Conservation (phyloP, 2,329 filamentous ascomycete species). For the Leptographium flavum region DNA sequence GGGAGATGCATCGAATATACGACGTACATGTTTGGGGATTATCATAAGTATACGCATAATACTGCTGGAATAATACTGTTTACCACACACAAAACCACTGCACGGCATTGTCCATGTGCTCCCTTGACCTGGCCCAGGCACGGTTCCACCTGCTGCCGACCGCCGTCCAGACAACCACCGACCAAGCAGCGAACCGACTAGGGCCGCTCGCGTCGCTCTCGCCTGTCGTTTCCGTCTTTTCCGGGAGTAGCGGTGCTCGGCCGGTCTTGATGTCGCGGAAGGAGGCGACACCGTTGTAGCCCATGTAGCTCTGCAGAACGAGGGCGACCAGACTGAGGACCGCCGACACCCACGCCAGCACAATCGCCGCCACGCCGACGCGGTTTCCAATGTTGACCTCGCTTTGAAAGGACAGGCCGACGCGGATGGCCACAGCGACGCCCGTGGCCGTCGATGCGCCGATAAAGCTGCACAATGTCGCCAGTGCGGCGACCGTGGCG, state of each 20-base stretch:
- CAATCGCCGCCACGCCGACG: constrained; percentile 63
- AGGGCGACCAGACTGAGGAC: constrained; percentile 55
- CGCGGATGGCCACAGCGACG: constrained; percentile 70
- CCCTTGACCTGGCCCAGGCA: no score
- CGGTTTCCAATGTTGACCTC: constrained; percentile 63
- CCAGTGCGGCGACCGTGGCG: constrained; percentile 51
- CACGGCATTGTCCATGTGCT: no score
- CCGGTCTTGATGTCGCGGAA: constrained; percentile 34
- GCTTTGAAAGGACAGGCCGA: constrained; percentile 55
- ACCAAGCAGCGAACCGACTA: background rate
- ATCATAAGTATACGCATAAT: background rate
- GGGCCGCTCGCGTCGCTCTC: background rate
- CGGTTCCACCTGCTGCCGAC: background rate
- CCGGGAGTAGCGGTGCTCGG: constrained; percentile 12
- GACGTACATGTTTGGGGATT: background rate
- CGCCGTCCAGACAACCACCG: background rate
- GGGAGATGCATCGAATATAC: background rate
- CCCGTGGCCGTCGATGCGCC: constrained; percentile 65
- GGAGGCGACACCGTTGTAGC: constrained; percentile 57
- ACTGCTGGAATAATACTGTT: no score
- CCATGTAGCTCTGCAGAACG: constrained; percentile 58
- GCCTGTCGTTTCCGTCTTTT: background rate
- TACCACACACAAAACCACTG: no score
- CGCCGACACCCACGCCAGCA: constrained; percentile 77
- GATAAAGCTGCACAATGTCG: constrained; percentile 49